A percentile compares a stretch with the other conserved stretches of the same genome.
Evolutionary conservation across 1,284 basidiomycete genomes (phyloP).

Genomic region (Ganoderma sinense): DNA sequence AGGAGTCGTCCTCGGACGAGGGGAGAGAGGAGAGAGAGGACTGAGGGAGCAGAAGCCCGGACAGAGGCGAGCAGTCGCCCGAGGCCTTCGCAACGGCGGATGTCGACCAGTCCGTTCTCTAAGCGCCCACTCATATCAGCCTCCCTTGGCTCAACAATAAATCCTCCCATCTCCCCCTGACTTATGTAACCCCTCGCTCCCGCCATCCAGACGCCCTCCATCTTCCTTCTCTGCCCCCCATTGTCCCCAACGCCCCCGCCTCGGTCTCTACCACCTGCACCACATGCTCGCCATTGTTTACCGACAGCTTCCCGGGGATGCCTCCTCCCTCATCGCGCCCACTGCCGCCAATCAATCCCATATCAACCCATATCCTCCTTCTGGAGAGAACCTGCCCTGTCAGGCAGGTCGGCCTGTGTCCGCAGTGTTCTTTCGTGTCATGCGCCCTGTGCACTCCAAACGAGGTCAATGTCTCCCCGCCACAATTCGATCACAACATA

Average conservation of each 20-base stretch:
- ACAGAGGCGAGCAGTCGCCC: conserved; percentile 7
- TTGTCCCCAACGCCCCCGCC: neutral
- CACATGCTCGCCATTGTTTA: neutral
- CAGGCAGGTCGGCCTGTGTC: neutral
- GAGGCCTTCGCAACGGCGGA: conserved; percentile 28
- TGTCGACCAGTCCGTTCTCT: conserved; percentile 25
- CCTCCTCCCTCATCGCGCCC: conserved; percentile 1
- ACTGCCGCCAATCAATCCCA: conserved; percentile 15
- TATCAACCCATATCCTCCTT: conserved; percentile 3
- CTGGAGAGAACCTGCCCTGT: conserved; percentile 1
- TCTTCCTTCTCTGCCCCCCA: neutral
- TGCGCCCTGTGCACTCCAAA: neutral
- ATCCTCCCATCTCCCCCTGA: conserved; percentile 5
- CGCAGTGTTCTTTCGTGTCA: neutral
- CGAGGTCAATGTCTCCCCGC: neutral
- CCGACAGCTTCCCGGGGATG: neutral
- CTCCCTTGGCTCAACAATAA: conserved; percentile 12
- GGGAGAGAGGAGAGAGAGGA: neutral
- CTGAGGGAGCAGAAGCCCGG: neutral
- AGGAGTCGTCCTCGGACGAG: neutral
- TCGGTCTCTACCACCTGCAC: neutral
- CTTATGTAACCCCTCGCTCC: conserved; percentile 16
- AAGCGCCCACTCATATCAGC: conserved; percentile 29
- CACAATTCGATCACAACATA: neutral
- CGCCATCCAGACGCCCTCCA: neutral